Base-by-base conservation (phyloP, 441 rosid genomes). In the Erodium moschatum region DNA sequence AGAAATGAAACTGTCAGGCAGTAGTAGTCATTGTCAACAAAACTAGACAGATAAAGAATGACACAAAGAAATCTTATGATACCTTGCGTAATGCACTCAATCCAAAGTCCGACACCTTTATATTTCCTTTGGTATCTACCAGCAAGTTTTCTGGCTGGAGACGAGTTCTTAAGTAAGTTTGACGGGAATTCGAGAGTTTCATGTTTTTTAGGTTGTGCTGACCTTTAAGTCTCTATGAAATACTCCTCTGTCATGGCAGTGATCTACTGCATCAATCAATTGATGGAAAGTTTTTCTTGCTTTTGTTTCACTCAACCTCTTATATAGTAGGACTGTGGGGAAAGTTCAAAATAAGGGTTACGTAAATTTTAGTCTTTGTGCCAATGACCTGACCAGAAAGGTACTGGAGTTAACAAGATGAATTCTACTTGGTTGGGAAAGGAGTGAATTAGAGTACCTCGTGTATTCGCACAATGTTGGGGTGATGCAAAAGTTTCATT, bases 201-300 rank as follows among this genome's bases (percentile, higher is more conserved):
- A 60, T 9, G 13, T 60, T 5, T 24, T 5, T 24, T 24, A 24
- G 27, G 62, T 52, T 50, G 4, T 29, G 10, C 46, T 24, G 38
- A 84, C 97, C 98, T 92, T 92, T 35, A 90, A 81, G 78, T 87
- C 98, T 79, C 98, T 87, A 73, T 90, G 97, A 73, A 80, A 87
- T 77, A 90, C 94, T 70, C 96, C 94, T 85, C 83, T 87, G 84
- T 80, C 77, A 71, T 90, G 97, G 77, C 98, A 90, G 20, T 86
- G 85, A 68, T 86, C 94, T 61, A 89, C 91, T 29, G 96, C 90
- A 82, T 92, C 96, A 11, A 90, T 81, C 79, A 92, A 52, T 64
- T 90, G 97, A 60, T 92, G 97, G 76, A 92, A 90, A 63, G 85
- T 56, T 75, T 83, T 85, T 79, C 97, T 87, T 5, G 95, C 92